A percentile compares a stretch with the other conserved stretches of the same genome.
phyloP scores from a whole-genome alignment of 1,284 basidiomycete genomes.

The Naganishia cerealis region DNA sequence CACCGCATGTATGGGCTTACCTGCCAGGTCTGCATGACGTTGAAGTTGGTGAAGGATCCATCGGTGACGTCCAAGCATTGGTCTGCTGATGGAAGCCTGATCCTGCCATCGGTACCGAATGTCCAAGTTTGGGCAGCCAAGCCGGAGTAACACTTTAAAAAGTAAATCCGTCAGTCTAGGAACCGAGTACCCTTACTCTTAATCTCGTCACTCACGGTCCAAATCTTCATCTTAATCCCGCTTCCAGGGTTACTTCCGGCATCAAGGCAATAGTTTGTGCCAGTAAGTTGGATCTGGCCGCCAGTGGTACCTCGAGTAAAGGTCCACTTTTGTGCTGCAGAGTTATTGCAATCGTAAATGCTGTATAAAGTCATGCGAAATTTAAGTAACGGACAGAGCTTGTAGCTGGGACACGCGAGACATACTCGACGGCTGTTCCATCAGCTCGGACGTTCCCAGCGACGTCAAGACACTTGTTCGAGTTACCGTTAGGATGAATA shows the following conservation, averaged over 20 bases:
- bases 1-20: slow-evolving; percentile 2
- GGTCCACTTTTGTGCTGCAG: slow-evolving; percentile 41
- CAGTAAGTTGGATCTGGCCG: slow-evolving; percentile 37
- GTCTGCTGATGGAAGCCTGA: slow-evolving; percentile 36
- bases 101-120: slow-evolving; percentile 37
- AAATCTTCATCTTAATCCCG: slow-evolving; percentile 40
- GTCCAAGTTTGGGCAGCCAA: slow-evolving; percentile 40
- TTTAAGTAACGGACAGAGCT: background rate
- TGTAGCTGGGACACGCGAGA: background rate
- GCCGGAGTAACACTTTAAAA: slow-evolving; percentile 37
- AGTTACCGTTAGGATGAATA: slow-evolving; percentile 44
- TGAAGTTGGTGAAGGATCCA: slow-evolving; percentile 36
- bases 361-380: slow-evolving; percentile 13
- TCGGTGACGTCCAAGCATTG: slow-evolving; percentile 44
- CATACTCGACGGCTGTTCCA: slow-evolving; percentile 38
- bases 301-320: slow-evolving; percentile 36
- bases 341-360: slow-evolving; percentile 43
- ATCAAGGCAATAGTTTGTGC: slow-evolving; percentile 44
- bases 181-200: background rate
- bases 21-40: slow-evolving; percentile 41
- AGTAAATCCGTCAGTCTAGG: background rate
- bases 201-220: slow-evolving; percentile 32
- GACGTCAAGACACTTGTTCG: slow-evolving; percentile 43
- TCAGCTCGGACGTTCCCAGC: slow-evolving; percentile 31
- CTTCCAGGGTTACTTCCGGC: slow-evolving; percentile 32